Base-by-base conservation (phyloP, 1,139 yeast genomes). In the Hemisphaericaspora subhashii region DNA sequence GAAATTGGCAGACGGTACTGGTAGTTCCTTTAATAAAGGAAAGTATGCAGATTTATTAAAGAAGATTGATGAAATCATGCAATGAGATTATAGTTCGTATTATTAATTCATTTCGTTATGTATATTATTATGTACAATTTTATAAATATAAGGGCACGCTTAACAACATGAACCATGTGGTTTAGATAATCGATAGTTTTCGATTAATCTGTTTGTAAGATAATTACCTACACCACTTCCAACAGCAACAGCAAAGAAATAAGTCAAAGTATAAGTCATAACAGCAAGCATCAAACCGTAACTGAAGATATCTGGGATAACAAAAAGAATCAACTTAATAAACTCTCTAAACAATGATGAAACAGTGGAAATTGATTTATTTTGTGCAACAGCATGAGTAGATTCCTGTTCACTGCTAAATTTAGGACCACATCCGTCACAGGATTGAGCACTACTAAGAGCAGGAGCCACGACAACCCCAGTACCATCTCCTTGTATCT, bases 251-350 rank as follows among this genome's bases (percentile, higher is more conserved):
- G 86, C 90, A 60, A 85, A 84, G 58, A 84, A 81, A 52, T 84
- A 85, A 1, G 78, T 60, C 41, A 83, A 52, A 8, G 83, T 74
- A 55, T 68, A 83, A 24, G 85, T 69, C 94, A 85, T 85, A 9
- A 84, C 85, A 11, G 81, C 89, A 65, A 85, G 72, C 94, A 85
- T 85, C 51, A 85, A 62, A 29, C 81, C 80, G 55, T 81, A 84
- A 8, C 84, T 81, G 36, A 85, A 57, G 68, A 83, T 66, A 23
- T 85, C 85, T 3, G 86, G 77, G 18, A 79, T 55, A 43, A 85
- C 79, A 15, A 81, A 73, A 33, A 84, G 52, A 0, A 71, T 38
- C 17, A 82, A 58, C 50, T 90, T 66, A 11, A 82, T 67, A 8
- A 69, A 41, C 57, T 84, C 86, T 55, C 85, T 56, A 28, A 69